Conservation (phyloP, 345 rosid genomes). For the Syzygium grande region DNA sequence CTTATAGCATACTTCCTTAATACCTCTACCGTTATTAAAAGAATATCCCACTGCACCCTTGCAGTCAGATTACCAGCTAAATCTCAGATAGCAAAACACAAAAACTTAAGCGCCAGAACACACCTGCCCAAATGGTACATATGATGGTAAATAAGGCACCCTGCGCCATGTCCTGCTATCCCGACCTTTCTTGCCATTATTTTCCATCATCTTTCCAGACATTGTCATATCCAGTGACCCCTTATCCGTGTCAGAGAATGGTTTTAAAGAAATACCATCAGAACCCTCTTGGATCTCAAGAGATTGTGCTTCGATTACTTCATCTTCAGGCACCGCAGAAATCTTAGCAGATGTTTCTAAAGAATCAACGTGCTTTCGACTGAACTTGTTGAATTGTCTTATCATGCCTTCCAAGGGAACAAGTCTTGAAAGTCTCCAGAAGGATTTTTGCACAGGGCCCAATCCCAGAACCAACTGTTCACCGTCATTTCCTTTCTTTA, state of each 20-base stretch:
- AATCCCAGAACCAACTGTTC: slow-evolving; percentile 87
- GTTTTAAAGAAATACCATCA: slow-evolving; percentile 90
- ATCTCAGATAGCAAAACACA: background rate
- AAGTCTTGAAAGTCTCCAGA: slow-evolving; percentile 90
- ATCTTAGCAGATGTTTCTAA: slow-evolving; percentile 28
- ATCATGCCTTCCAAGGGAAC: slow-evolving; percentile 76
- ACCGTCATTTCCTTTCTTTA: slow-evolving; percentile 40
- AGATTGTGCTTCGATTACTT: slow-evolving; percentile 59
- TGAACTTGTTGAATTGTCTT: slow-evolving; percentile 50
- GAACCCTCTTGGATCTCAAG: slow-evolving; percentile 96
- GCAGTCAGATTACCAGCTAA: background rate
- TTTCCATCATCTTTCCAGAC: slow-evolving; percentile 31
- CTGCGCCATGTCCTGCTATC: slow-evolving; percentile 52
- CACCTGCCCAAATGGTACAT: slow-evolving; percentile 97
- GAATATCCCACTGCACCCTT: background rate
- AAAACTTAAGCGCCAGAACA: background rate
- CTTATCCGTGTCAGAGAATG: slow-evolving; percentile 37
- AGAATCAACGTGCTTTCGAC: slow-evolving; percentile 40
- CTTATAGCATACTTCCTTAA: background rate
- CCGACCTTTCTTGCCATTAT: slow-evolving; percentile 22
- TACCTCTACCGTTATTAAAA: background rate
- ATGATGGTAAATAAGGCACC: slow-evolving; percentile 84
- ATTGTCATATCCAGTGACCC: slow-evolving; percentile 18
- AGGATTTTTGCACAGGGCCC: slow-evolving; percentile 89
- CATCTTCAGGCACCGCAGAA: slow-evolving; percentile 49